A percentile compares a stretch with the other conserved stretches of the same genome.
These are phyloP conservation scores for Globisporangium splendens DNA, from an alignment of 352 stramenopile genomes.

Conservation along the genomic window DNA sequence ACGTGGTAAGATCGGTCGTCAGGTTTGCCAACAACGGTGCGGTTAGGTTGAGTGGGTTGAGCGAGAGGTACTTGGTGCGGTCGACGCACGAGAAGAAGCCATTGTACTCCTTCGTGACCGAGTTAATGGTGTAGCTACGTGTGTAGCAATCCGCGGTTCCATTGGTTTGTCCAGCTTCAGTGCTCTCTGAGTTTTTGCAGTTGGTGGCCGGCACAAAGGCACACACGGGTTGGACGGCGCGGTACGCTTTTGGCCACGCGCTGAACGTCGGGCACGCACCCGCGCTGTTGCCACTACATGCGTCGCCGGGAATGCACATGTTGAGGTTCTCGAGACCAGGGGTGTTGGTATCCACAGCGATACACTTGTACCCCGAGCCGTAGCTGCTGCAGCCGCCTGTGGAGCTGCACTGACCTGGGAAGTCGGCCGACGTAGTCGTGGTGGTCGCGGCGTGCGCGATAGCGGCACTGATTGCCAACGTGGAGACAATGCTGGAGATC, in stretches of 20 bases:
- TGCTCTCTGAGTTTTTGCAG: constrained; percentile 41
- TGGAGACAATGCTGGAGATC: no score
- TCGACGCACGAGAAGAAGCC: constrained; percentile 82
- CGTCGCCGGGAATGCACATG: constrained; percentile 56
- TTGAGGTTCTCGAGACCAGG: constrained; percentile 53
- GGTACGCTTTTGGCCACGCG: constrained; percentile 69
- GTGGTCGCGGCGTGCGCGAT: constrained; percentile 12
- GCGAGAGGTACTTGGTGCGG: constrained; percentile 48
- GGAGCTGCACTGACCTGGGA: constrained; percentile 46
- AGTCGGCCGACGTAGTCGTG: constrained; percentile 30
- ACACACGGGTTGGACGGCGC: constrained; percentile 64
- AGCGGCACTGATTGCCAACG: constrained; percentile 4
- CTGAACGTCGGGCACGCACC: constrained; percentile 71
- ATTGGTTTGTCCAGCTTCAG: constrained; percentile 11
- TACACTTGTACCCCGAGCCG: constrained; percentile 56
- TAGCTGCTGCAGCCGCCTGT: constrained; percentile 53
- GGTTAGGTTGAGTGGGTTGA: constrained; percentile 18
- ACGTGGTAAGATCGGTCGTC: constrained; percentile 42
- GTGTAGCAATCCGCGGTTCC: constrained; percentile 65
- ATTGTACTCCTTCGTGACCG: constrained; percentile 35
- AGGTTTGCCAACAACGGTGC: constrained; percentile 62
- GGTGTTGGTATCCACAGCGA: constrained; percentile 61
- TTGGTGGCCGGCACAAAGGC: constrained; percentile 59
- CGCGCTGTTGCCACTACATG: constrained; percentile 56
- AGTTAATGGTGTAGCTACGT: constrained; percentile 54